phyloP scores from a whole-genome alignment of 345 rosid species.

The Brassica carinata region DNA sequence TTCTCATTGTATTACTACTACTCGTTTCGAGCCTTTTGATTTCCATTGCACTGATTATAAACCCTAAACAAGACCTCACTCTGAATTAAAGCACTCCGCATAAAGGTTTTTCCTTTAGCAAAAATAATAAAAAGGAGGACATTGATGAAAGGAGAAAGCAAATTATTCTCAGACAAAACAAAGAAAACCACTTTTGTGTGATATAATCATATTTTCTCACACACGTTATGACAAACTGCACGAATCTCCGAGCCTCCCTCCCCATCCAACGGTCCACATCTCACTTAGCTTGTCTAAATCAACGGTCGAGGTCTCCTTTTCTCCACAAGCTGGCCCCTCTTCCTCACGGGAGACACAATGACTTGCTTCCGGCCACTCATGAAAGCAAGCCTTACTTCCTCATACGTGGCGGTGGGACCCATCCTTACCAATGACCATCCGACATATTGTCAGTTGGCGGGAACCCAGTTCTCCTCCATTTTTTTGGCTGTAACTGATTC shows the following conservation, averaged over 20 bases:
- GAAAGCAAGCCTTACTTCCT: slow-evolving; percentile 37
- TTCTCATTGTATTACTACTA: not conserved
- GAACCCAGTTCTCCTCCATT: slow-evolving; percentile 34
- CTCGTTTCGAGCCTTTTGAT: not conserved
- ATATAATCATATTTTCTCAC: slow-evolving; percentile 28
- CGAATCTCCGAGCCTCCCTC: slow-evolving; percentile 12
- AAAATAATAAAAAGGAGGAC: not conserved
- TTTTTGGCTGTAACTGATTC: slow-evolving; percentile 38
- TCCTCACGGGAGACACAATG: slow-evolving; percentile 46
- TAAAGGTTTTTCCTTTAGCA: not conserved
- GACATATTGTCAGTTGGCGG: slow-evolving; percentile 43
- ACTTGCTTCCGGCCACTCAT: slow-evolving; percentile 58
- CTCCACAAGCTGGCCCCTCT: not conserved
- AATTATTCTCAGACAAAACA: slow-evolving; percentile 38
- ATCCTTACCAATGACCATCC: slow-evolving; percentile 26
- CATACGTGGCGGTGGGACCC: slow-evolving; percentile 46
- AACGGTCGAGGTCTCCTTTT: slow-evolving; percentile 42
- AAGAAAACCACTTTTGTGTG: slow-evolving; percentile 38
- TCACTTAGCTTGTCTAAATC: not conserved
- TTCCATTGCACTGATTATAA: not conserved
- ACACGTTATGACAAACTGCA: slow-evolving; percentile 33
- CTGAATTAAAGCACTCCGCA: not conserved
- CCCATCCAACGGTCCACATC: slow-evolving; percentile 33
- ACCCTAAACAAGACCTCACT: not conserved
- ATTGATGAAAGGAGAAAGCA: slow-evolving; percentile 25